These are phyloP conservation scores for Saccharomyces hybrid DNA, from an alignment of 1,139 yeast species.

Conservation along the genomic window DNA sequence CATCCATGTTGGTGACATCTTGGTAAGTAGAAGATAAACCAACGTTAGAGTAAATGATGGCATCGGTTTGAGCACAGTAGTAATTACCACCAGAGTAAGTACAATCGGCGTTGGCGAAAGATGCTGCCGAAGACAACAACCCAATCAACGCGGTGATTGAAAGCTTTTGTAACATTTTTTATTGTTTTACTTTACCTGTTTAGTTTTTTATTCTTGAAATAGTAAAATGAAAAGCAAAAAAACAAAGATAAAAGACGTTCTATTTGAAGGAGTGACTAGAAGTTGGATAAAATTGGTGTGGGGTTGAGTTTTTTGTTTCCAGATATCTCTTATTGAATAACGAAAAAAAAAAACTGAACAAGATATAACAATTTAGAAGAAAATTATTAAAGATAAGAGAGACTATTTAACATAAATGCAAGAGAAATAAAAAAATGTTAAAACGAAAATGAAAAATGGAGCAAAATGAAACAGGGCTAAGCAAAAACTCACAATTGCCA, in stretches of 20 bases:
- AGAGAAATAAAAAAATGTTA: neutral
- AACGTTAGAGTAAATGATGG: slow-evolving; percentile 60
- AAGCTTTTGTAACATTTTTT: slow-evolving; percentile 7
- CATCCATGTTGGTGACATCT: slow-evolving; percentile 66
- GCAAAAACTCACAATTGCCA: neutral
- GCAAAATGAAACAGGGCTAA: neutral
- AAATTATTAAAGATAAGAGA: neutral
- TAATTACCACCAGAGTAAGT: slow-evolving; percentile 60
- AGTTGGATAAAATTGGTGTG: slow-evolving; percentile 7
- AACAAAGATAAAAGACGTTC: neutral
- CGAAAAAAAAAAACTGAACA: neutral
- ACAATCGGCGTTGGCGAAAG: slow-evolving; percentile 36
- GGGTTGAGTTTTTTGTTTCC: neutral
- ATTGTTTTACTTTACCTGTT: neutral
- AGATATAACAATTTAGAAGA: neutral
- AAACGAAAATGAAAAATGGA: neutral
- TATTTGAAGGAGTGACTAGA: slow-evolving; percentile 9
- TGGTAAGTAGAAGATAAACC: slow-evolving; percentile 77
- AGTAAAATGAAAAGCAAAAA: neutral
- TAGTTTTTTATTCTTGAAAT: neutral
- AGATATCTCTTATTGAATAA: neutral
- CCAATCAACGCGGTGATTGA: neutral
- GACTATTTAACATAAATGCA: neutral
- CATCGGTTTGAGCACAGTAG: slow-evolving; percentile 66
- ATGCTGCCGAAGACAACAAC: slow-evolving; percentile 17